A percentile compares a stretch with the other conserved stretches of the same genome.
Conservation (phyloP, 192 early-diverging fungal species). For the Coemansia sp. region DNA sequence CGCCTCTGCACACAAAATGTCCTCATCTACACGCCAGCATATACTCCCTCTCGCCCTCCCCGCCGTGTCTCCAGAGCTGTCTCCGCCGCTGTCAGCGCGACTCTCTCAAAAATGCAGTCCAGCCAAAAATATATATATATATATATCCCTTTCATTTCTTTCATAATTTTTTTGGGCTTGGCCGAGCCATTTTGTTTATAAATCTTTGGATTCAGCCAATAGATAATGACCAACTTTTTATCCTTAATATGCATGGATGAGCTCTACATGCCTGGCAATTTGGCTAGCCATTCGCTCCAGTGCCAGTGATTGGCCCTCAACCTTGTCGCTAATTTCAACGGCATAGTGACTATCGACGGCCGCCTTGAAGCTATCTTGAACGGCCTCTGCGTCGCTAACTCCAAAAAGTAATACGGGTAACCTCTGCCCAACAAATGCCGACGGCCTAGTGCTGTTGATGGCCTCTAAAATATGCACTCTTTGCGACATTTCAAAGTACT, state of each 20-base stretch:
- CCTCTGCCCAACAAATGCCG: neutral
- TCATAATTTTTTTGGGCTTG: too few species aligned
- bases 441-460: neutral
- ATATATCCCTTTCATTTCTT: too few species aligned
- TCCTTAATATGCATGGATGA: slow-evolving; percentile 12
- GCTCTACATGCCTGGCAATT: slow-evolving; percentile 19
- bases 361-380: neutral
- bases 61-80: too few species aligned
- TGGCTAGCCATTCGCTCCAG: slow-evolving; percentile 13
- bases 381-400: neutral
- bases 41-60: too few species aligned
- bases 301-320: slow-evolving; percentile 10
- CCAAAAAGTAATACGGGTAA: slow-evolving; percentile 32
- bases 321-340: slow-evolving; percentile 8
- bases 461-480: neutral
- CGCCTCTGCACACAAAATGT: too few species aligned
- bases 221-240: neutral
- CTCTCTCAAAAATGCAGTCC: too few species aligned
- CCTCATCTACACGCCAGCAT: too few species aligned
- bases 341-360: neutral
- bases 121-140: too few species aligned
- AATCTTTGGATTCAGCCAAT: neutral
- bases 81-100: too few species aligned
- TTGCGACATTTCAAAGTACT: slow-evolving; percentile 32
- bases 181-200: too few species aligned